Percentiles rank a stretch among this genome's conserved stretches.
phyloP scores from a whole-genome alignment of 2,329 filamentous ascomycete genomes.

The Biscogniauxia marginata region DNA sequence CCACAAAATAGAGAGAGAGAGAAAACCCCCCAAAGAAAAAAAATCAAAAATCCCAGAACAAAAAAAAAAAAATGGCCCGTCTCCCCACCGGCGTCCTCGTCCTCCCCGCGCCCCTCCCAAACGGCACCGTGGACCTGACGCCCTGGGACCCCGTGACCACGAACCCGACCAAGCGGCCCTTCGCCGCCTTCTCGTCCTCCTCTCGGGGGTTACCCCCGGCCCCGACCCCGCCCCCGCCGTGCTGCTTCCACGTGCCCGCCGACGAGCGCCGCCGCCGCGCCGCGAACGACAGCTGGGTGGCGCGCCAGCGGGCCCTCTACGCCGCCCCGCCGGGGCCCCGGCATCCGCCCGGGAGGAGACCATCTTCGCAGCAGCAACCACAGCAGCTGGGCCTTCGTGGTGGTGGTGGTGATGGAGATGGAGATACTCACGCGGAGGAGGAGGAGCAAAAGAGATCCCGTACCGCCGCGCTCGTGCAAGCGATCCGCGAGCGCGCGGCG shows the following conservation, averaged over 20 bases:
- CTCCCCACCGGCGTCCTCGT: not conserved
- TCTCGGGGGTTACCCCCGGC: too few relatives aligned
- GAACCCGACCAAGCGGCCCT: slow-evolving; percentile 1
- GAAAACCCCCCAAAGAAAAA: too few relatives aligned
- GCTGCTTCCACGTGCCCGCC: not conserved
- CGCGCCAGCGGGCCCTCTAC: slow-evolving; percentile 2
- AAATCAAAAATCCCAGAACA: not conserved
- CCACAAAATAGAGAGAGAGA: too few relatives aligned
- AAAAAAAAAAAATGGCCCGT: not conserved
- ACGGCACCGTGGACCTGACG: not conserved
- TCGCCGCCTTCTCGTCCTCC: not conserved
- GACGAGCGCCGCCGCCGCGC: not conserved
- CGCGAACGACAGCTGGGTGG: not conserved
- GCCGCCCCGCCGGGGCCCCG: too few relatives aligned
- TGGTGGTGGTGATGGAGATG: not conserved
- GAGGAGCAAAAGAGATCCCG: not conserved
- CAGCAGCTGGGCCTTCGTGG: not conserved
- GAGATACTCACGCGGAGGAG: not conserved
- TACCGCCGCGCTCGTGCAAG: not conserved
- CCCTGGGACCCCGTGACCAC: not conserved
- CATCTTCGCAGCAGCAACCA: not conserved
- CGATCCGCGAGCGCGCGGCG: not conserved
- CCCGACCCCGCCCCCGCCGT: not conserved
- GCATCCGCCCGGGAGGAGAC: too few relatives aligned
- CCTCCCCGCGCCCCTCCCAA: not conserved